Evolutionary conservation across 2,329 filamentous ascomycete genomes (phyloP).

Genomic region (Zasmidium cellare): DNA sequence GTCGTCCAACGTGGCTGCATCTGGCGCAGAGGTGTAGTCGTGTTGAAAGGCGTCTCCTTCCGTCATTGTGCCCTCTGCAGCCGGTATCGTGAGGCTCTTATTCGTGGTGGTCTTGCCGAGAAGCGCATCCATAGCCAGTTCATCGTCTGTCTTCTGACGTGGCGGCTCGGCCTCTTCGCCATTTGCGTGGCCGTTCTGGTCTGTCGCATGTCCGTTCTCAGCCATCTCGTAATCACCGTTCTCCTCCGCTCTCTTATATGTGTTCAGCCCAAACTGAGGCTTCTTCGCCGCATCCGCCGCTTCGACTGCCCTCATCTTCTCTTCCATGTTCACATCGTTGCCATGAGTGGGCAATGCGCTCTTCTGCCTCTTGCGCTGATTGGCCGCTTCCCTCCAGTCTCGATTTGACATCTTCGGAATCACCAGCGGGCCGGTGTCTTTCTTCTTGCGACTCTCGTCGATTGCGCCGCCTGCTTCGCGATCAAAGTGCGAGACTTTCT

Average conservation of each 20-base stretch:
- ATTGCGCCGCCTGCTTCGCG: conserved; percentile 52
- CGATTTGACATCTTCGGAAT: conserved; percentile 61
- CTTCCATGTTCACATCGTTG: conserved; percentile 21
- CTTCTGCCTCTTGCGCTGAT: conserved; percentile 51
- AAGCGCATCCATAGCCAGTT: conserved; percentile 52
- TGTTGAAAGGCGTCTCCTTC: conserved; percentile 39
- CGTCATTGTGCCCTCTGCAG: conserved; percentile 28
- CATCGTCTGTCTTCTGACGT: conserved; percentile 55
- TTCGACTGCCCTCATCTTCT: conserved; percentile 27
- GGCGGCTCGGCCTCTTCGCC: conserved; percentile 8
- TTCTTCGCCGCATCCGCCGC: conserved; percentile 40
- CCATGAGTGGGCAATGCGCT: conserved; percentile 54
- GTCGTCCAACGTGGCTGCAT: conserved; percentile 74
- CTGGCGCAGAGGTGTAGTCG: conserved; percentile 71
- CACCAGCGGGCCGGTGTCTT: conserved; percentile 50
- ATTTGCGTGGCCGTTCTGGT: conserved; percentile 3
- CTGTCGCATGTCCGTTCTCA: conserved; percentile 5
- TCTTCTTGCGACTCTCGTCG: conserved; percentile 36
- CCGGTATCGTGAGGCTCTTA: conserved; percentile 42
- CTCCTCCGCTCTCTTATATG: conserved; percentile 24
- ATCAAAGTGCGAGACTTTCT: conserved; percentile 58
- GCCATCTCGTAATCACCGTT: conserved; percentile 26
- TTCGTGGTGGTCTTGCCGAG: conserved; percentile 38
- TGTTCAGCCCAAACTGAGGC: conserved; percentile 56
- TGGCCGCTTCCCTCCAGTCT: conserved; percentile 60